Conservation (phyloP, 495 filamentous ascomycete species). For the Aspergillus ostianus region DNA sequence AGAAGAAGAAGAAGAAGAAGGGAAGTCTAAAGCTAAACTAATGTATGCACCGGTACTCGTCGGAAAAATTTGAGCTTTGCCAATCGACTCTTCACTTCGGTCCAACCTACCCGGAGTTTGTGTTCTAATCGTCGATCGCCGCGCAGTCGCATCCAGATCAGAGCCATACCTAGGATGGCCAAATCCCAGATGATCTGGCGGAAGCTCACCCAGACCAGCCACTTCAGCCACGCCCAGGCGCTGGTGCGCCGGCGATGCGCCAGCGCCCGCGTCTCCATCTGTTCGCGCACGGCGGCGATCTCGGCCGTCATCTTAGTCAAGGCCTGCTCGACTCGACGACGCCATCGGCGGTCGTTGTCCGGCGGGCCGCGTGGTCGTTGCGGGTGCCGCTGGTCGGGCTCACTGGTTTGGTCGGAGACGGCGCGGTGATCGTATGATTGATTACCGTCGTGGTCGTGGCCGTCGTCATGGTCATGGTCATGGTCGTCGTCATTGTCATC, state of each 20-base stretch:
- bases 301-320: slow-evolving; percentile 90
- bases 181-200: slow-evolving; percentile 75
- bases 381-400: slow-evolving; percentile 10
- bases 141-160: slow-evolving; percentile 76
- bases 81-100: slow-evolving; percentile 58
- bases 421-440: slow-evolving; percentile 2
- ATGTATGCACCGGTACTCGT: slow-evolving; percentile 13
- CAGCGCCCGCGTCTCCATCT: slow-evolving; percentile 64
- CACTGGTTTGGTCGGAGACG: not conserved
- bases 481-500: slow-evolving; percentile 27
- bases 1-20: not conserved
- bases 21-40: slow-evolving; percentile 3
- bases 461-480: slow-evolving; percentile 10
- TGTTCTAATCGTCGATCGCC: slow-evolving; percentile 77
- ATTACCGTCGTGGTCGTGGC: slow-evolving; percentile 6
- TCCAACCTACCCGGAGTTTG: slow-evolving; percentile 64
- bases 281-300: slow-evolving; percentile 88
- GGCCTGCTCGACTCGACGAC: slow-evolving; percentile 78
- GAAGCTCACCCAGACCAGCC: slow-evolving; percentile 65
- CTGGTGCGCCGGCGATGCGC: slow-evolving; percentile 47
- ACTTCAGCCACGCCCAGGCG: slow-evolving; percentile 67
- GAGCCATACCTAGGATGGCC: slow-evolving; percentile 63
- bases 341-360: slow-evolving; percentile 58
- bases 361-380: slow-evolving; percentile 7
- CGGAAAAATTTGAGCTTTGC: slow-evolving; percentile 43